Conservation (phyloP, 768 basidiomycete genomes). For the Polyporus arcularius region DNA sequence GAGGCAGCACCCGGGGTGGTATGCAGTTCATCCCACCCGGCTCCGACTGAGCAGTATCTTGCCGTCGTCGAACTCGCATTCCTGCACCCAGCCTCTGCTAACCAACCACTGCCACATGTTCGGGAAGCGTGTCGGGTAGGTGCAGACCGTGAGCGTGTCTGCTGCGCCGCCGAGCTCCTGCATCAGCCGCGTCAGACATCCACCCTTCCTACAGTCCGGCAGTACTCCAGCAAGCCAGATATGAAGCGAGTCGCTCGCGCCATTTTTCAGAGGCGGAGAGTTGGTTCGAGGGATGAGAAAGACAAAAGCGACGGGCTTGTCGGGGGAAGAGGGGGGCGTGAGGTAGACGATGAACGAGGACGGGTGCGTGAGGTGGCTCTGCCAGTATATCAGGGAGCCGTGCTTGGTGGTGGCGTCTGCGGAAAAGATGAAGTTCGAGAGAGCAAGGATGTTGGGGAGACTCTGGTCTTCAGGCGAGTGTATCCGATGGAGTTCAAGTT, state of each 20-base stretch:
- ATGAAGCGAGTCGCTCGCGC: slow-evolving; percentile 17
- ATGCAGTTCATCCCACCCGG: background rate
- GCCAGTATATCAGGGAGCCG: slow-evolving; percentile 23
- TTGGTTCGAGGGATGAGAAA: slow-evolving; percentile 22
- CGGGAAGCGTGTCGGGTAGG: slow-evolving; percentile 21
- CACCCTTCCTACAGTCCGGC: slow-evolving; percentile 19
- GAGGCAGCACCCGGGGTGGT: background rate
- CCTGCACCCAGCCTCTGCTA: slow-evolving; percentile 24
- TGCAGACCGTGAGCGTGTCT: slow-evolving; percentile 22
- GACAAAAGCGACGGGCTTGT: slow-evolving; percentile 20
- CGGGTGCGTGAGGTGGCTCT: slow-evolving; percentile 13
- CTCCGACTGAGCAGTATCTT: slow-evolving; percentile 25
- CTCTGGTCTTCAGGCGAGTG: background rate
- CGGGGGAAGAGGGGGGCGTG: background rate
- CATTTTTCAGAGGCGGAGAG: slow-evolving; percentile 14
- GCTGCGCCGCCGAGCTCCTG: slow-evolving; percentile 6
- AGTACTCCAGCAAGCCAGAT: slow-evolving; percentile 28
- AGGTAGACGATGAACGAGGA: slow-evolving; percentile 24
- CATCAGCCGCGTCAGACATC: slow-evolving; percentile 24
- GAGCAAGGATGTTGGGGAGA: slow-evolving; percentile 13
- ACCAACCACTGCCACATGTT: slow-evolving; percentile 28
- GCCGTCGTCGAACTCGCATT: slow-evolving; percentile 19
- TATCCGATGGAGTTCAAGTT: background rate
- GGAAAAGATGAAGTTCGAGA: slow-evolving; percentile 26
- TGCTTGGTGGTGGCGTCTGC: slow-evolving; percentile 24